phyloP scores from a whole-genome alignment of 345 rosid species.

The Raphanus sativus region DNA sequence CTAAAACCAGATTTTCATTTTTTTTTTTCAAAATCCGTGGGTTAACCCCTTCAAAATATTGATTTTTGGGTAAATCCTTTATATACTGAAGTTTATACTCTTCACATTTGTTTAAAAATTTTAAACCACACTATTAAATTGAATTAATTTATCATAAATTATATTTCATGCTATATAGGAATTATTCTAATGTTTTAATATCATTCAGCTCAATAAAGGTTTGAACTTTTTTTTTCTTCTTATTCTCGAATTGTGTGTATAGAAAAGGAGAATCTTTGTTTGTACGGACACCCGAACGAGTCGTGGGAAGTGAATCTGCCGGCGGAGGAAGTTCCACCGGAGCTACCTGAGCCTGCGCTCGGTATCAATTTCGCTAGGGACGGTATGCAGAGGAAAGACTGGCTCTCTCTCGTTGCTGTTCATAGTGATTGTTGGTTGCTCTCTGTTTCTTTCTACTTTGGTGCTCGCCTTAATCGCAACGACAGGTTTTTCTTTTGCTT shows the following conservation, averaged over 20 bases:
- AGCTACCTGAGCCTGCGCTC: slow-evolving; percentile 96
- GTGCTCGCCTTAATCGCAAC: slow-evolving; percentile 86
- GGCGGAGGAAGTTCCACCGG: slow-evolving; percentile 95
- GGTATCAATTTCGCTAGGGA: slow-evolving; percentile 97
- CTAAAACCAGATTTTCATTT: too few species aligned
- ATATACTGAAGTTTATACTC: too few species aligned
- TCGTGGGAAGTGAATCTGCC: slow-evolving; percentile 94
- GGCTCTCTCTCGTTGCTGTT: slow-evolving; percentile 91
- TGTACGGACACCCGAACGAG: slow-evolving; percentile 91
- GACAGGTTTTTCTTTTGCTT: slow-evolving; percentile 55
- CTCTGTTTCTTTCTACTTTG: slow-evolving; percentile 93
- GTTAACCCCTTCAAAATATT: too few species aligned
- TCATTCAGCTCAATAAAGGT: not conserved
- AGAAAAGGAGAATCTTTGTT: slow-evolving; percentile 96
- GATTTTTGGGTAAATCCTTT: too few species aligned
- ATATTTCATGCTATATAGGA: too few species aligned
- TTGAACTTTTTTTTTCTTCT: not conserved
- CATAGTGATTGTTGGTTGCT: slow-evolving; percentile 99
- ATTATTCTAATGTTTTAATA: too few species aligned
- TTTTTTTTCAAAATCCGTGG: too few species aligned
- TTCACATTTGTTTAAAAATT: too few species aligned
- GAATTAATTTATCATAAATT: too few species aligned
- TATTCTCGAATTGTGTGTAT: not conserved
- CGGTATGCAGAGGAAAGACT: slow-evolving; percentile 94
- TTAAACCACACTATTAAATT: too few species aligned